Conservation (phyloP, 495 filamentous ascomycete genomes). For the Usnea hakonensis region DNA sequence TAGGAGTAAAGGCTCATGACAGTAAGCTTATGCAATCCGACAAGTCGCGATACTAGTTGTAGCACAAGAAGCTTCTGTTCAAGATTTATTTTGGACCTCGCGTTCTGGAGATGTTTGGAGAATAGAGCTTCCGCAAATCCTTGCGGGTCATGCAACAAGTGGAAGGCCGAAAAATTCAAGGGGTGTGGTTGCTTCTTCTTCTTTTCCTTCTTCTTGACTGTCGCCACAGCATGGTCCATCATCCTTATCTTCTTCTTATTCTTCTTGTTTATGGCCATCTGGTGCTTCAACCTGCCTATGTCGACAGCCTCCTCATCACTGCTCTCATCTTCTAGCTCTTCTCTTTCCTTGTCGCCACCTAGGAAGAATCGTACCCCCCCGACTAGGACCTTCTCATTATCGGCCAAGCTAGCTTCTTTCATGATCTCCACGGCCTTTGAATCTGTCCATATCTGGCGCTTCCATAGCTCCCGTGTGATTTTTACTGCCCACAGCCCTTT, state of each 20-base stretch:
- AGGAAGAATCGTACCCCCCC: constrained; percentile 91
- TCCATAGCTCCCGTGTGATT: constrained; percentile 81
- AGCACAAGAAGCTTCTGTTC: constrained; percentile 84
- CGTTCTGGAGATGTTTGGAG: constrained; percentile 79
- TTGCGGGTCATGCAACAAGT: constrained; percentile 91
- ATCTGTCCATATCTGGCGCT: constrained; percentile 81
- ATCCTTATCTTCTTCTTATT: constrained; percentile 73
- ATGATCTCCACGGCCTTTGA: constrained; percentile 85
- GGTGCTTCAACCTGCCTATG: constrained; percentile 73
- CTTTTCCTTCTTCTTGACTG: constrained; percentile 71
- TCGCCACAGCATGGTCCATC: constrained; percentile 68
- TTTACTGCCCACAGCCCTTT: constrained; percentile 94
- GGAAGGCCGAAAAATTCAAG: constrained; percentile 96
- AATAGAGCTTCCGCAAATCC: constrained; percentile 89
- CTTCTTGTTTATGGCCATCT: constrained; percentile 90
- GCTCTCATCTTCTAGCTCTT: constrained; percentile 82
- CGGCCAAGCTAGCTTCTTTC: constrained; percentile 76
- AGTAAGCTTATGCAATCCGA: constrained; percentile 86
- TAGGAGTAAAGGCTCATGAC: constrained; percentile 81
- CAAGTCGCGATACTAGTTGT: constrained; percentile 80
- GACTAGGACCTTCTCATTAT: constrained; percentile 82
- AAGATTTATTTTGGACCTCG: constrained; percentile 77
- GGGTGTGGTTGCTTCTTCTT: constrained; percentile 81
- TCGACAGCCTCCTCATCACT: constrained; percentile 76
- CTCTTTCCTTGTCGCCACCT: constrained; percentile 87